Evolutionary conservation across 345 rosid genomes (phyloP), one percentile per base, ranked within the genome.

Genomic region (Stellera chamaejasme): DNA sequence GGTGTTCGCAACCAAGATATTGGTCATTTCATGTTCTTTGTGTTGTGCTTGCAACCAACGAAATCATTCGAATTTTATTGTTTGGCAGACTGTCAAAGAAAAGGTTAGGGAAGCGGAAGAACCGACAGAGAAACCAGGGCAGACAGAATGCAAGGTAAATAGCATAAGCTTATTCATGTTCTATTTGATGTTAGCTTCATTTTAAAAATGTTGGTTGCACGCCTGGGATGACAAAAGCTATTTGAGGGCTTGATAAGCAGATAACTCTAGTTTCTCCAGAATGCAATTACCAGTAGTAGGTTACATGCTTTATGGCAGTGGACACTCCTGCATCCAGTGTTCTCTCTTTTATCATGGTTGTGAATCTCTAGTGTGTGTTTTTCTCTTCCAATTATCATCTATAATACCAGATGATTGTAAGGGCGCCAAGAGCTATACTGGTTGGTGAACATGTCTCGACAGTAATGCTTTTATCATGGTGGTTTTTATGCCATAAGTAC

Each of bases 81-180:
- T n/a, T 41, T 67, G 68, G 69, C 39, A 90, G 99, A 69, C 48
- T 75, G 64, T 73, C 26, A 85, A 74, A 79, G 93, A 85, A 46
- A 83, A 69, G 61, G 63, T 56, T 54, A 79, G 76, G 66, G 97
- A 82, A 65, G 68, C 51, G 59, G 93, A 90, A 61, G 96, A 83
- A 45, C 60, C 61, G 14, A 52, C 44, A 42, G 95, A 93, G 65
- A 72, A 61, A 64, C 39, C 68, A 1, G 76, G 67, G 65, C 88
- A 65, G 80, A 66, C 81, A 63, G 96, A 90, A 67, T 94, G 99
- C 87, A 90, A 90, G 97, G 99, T 87, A 66, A 27, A 39, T 63
- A 55, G 63, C 44, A 8, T 50, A 51, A 26, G 16, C 27, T 60
- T 45, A 10, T 44, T 2, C 43, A 16, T 5, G 26, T 57, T 58